These are phyloP conservation scores for Cordyceps pruinosa DNA, from an alignment of 2,329 filamentous ascomycete species.

Conservation along the genomic window DNA sequence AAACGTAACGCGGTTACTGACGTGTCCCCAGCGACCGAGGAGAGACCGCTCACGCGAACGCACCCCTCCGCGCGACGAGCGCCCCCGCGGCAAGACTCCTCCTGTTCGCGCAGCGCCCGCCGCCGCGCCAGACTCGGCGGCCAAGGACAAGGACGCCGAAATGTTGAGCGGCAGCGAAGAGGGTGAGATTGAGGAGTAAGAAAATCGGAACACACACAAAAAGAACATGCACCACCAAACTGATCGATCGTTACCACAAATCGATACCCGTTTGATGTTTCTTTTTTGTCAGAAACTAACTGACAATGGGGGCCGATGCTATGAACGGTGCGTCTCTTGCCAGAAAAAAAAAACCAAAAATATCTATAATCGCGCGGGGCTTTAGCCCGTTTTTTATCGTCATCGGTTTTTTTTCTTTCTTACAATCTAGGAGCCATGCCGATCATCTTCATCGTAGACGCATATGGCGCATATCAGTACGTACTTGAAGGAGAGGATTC, in stretches of 20 bases:
- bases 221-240: no score
- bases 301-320: background rate
- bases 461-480: conserved; percentile 1
- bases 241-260: no score
- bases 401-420: background rate
- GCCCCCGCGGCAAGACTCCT: conserved; percentile 52
- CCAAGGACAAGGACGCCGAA: conserved; percentile 36
- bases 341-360: background rate
- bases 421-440: background rate
- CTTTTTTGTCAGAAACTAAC: background rate
- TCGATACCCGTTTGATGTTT: background rate
- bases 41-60: conserved; percentile 55
- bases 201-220: background rate
- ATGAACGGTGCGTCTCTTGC: background rate
- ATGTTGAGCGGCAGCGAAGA: conserved; percentile 79
- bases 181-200: conserved; percentile 85
- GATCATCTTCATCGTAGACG: background rate
- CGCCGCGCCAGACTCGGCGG: conserved; percentile 17
- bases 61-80: conserved; percentile 50
- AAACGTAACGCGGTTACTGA: conserved; percentile 18
- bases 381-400: background rate
- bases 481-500: background rate
- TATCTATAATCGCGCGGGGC: no score
- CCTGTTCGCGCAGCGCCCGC: conserved; percentile 23
- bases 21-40: conserved; percentile 43